Evolutionary conservation across 2,329 filamentous ascomycete species (phyloP).

Genomic region (Byssothecium circinans): DNA sequence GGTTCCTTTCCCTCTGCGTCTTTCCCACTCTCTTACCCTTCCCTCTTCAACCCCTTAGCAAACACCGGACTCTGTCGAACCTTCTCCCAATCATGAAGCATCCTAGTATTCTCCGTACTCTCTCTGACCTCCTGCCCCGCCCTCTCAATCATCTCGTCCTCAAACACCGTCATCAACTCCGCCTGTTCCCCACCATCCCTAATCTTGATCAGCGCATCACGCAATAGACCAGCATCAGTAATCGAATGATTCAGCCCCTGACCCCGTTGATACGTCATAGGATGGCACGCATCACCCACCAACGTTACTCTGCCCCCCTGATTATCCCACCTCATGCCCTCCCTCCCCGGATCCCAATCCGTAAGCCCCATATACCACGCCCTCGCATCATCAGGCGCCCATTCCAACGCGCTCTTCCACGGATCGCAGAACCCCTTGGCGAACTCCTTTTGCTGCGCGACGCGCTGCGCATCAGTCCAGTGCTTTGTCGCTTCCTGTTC

Average conservation of each 20-base stretch:
- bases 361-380: conserved; percentile 42
- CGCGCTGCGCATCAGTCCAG: conserved; percentile 41
- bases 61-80: conserved; percentile 39
- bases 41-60: conserved; percentile 22
- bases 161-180: conserved; percentile 44
- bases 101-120: conserved; percentile 34
- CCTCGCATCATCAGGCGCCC: conserved; percentile 34
- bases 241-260: conserved; percentile 55
- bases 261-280: conserved; percentile 50
- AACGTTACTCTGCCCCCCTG: conserved; percentile 41
- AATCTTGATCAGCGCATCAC: conserved; percentile 34
- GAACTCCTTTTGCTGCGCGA: conserved; percentile 47
- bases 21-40: not conserved
- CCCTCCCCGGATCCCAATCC: conserved; percentile 39
- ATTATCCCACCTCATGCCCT: conserved; percentile 38
- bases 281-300: conserved; percentile 46
- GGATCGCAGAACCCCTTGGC: conserved; percentile 48
- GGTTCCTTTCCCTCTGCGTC: no score
- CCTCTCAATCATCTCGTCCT: conserved; percentile 49
- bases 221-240: conserved; percentile 47
- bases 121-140: conserved; percentile 38
- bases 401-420: conserved; percentile 45
- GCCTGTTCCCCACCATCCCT: conserved; percentile 23
- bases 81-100: conserved; percentile 43
- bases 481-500: conserved; percentile 45